Percentiles rank a stretch among this genome's conserved stretches.
Conservation (phyloP, 176 grass and related monocot genomes). For the Metroxylon sagu region DNA sequence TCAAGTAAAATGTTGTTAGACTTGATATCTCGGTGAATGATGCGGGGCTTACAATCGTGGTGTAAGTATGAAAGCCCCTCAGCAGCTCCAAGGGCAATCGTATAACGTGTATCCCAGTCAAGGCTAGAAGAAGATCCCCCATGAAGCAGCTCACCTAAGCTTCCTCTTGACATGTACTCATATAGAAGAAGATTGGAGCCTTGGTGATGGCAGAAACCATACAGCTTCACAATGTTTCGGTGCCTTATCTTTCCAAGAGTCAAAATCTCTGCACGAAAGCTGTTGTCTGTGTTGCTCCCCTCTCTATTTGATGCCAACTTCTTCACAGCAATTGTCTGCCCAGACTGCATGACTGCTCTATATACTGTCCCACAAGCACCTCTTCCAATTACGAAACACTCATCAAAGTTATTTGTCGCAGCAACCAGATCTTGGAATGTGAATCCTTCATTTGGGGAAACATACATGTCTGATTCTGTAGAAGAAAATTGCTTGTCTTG, state of each 20-base stretch:
- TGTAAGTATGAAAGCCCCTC: conserved; percentile 95
- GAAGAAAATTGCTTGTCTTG: conserved; percentile 65
- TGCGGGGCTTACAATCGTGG: conserved; percentile 86
- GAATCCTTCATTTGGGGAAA: conserved; percentile 65
- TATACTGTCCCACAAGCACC: conserved; percentile 94
- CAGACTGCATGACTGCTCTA: conserved; percentile 60
- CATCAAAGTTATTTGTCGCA: conserved; percentile 91
- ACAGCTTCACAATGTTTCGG: conserved; percentile 95
- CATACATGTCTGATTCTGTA: conserved; percentile 38
- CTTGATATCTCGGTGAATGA: conserved; percentile 96
- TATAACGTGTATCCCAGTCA: conserved; percentile 82
- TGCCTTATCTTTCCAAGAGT: conserved; percentile 99
- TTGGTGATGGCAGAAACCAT: conserved; percentile 83
- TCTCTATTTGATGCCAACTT: conserved; percentile 88
- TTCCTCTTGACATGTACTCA: conserved; percentile 90
- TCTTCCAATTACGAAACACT: conserved; percentile 62
- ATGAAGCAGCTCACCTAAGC: conserved; percentile 92
- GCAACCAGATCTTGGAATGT: conserved; percentile 76
- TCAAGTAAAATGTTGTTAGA: conserved; percentile 98
- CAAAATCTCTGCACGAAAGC: conserved; percentile 86
- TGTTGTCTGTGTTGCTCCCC: conserved; percentile 85
- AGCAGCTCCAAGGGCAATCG: conserved; percentile 75
- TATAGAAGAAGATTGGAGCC: conserved; percentile 94
- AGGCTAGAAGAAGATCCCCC: conserved; percentile 55
- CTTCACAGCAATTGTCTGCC: conserved; percentile 76